A percentile compares a stretch with the other conserved stretches of the same genome.
Evolutionary conservation across 75 land plant genomes (phyloP).

Genomic region (Pinus albicaulis): DNA sequence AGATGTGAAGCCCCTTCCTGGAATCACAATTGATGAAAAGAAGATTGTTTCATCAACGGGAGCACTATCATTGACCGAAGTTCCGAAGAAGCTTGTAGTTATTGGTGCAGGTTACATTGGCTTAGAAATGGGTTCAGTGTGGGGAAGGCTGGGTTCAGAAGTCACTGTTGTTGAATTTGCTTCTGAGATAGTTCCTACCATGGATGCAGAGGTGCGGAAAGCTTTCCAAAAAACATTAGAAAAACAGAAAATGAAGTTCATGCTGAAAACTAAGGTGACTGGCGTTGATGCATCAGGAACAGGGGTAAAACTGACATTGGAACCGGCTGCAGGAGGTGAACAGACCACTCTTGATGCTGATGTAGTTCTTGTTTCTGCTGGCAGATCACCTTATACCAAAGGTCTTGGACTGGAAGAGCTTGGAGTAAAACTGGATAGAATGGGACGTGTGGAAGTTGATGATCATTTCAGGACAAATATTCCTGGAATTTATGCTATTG

Average conservation of each 20-base stretch:
- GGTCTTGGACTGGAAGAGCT: constrained; percentile 84
- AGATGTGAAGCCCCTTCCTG: constrained; percentile 85
- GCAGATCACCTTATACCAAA: constrained; percentile 74
- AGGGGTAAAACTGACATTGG: constrained; percentile 70
- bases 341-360: constrained; percentile 82
- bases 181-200: constrained; percentile 85
- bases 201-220: constrained; percentile 89
- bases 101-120: constrained; percentile 98
- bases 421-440: constrained; percentile 89
- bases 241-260: constrained; percentile 98
- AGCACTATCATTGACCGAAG: constrained; percentile 66
- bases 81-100: constrained; percentile 90
- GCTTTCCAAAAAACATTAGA: constrained; percentile 82
- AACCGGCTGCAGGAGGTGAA: constrained; percentile 88
- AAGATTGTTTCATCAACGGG: constrained; percentile 97
- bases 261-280: constrained; percentile 93
- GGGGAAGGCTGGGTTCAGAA: constrained; percentile 92
- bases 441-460: constrained; percentile 77
- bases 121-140: constrained; percentile 96
- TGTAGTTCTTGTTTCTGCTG: constrained; percentile 94
- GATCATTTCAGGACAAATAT: constrained; percentile 71
- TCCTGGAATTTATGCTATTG: constrained; percentile 87
- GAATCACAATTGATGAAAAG: constrained; percentile 89
- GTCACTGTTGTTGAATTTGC: constrained; percentile 96
- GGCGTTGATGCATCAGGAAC: constrained; percentile 71